Conservation (phyloP, 2,329 filamentous ascomycete species). For the Biscogniauxia sp. region DNA sequence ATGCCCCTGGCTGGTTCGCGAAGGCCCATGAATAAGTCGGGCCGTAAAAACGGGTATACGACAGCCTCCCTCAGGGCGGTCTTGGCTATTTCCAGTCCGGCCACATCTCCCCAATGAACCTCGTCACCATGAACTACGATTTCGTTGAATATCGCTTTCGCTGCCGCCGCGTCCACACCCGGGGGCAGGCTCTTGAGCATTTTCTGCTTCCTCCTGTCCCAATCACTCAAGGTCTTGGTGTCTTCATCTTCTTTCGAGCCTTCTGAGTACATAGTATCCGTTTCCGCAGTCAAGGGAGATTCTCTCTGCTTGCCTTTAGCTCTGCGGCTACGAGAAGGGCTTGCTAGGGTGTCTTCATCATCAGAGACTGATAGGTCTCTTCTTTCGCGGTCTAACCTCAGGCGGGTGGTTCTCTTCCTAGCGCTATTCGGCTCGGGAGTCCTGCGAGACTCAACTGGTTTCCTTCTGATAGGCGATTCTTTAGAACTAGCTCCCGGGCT, state of each 20-base stretch:
- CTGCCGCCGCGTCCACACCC: constrained; percentile 78
- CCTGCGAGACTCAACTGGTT: constrained; percentile 14
- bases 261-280: constrained; percentile 47
- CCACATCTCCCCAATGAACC: constrained; percentile 92
- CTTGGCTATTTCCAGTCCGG: constrained; percentile 86
- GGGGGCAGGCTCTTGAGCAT: constrained; percentile 76
- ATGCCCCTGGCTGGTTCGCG: constrained; percentile 93
- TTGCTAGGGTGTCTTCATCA: constrained; percentile 20
- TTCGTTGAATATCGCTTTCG: constrained; percentile 91
- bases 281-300: constrained; percentile 40
- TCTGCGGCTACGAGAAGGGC: constrained; percentile 20
- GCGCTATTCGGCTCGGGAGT: constrained; percentile 24
- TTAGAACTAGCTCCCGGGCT: constrained; percentile 15
- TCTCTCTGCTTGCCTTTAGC: constrained; percentile 38
- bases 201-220: constrained; percentile 60
- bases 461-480: constrained; percentile 17
- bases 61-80: constrained; percentile 91
- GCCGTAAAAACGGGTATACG: constrained; percentile 92
- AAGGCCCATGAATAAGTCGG: constrained; percentile 92
- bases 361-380: constrained; percentile 19
- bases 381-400: constrained; percentile 12
- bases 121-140: constrained; percentile 93
- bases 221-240: constrained; percentile 45
- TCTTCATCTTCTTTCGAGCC: constrained; percentile 41
- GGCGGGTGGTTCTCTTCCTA: constrained; percentile 18